Conservation (phyloP, 257 asterid species). For the Solanum ossicruentum region DNA sequence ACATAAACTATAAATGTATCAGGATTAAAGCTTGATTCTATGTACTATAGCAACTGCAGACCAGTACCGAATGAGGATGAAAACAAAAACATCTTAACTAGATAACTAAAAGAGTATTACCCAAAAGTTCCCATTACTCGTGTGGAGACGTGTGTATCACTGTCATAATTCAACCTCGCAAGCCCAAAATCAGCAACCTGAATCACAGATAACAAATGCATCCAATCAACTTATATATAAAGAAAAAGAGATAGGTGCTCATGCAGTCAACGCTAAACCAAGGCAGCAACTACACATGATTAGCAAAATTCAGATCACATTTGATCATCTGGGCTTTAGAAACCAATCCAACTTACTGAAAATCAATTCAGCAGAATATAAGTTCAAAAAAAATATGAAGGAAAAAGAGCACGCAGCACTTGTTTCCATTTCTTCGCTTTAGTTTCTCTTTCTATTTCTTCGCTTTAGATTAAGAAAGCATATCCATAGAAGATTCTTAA, state of each 20-base stretch:
- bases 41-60: neutral
- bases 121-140: conserved; percentile 97
- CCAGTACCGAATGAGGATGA: neutral
- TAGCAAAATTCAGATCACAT: neutral
- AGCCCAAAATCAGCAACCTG: conserved; percentile 98
- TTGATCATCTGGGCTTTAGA: neutral
- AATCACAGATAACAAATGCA: neutral
- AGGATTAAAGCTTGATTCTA: neutral
- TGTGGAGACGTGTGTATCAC: conserved; percentile 87
- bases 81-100: neutral
- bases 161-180: conserved; percentile 68
- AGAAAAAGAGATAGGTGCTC: neutral
- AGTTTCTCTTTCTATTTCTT: neutral
- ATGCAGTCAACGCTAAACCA: neutral
- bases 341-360: neutral
- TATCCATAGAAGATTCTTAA: neutral
- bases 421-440: neutral
- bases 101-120: conserved; percentile 18
- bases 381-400: neutral
- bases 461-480: neutral
- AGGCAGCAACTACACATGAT: neutral
- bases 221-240: neutral
- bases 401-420: neutral
- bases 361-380: neutral
- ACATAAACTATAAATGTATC: neutral